Conservation (phyloP, 805 yeast species). For the Huiozyma sinensis region DNA sequence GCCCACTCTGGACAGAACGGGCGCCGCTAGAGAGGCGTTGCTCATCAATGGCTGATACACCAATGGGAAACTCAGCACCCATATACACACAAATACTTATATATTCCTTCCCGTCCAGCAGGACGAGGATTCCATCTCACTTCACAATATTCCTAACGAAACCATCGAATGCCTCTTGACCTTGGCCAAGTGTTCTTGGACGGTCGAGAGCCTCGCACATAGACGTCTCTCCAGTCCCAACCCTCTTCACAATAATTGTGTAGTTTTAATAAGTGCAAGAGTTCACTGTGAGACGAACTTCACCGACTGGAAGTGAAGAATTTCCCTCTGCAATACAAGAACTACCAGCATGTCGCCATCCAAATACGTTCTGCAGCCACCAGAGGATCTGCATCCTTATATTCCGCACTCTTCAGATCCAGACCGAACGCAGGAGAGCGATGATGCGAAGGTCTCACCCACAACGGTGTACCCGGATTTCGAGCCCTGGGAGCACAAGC, state of each 20-base stretch:
- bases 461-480: slow-evolving; percentile 23
- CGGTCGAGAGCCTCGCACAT: too few relatives aligned
- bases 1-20: slow-evolving; percentile 79
- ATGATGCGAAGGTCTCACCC: neutral
- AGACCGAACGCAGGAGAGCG: neutral
- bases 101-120: too few relatives aligned
- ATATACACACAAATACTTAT: neutral
- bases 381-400: slow-evolving; percentile 26
- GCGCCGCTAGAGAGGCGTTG: slow-evolving; percentile 64
- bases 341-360: slow-evolving; percentile 9
- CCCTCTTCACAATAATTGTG: too few relatives aligned
- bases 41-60: slow-evolving; percentile 17
- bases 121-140: too few relatives aligned
- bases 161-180: too few relatives aligned
- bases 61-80: neutral
- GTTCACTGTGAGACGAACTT: too few relatives aligned
- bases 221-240: too few relatives aligned
- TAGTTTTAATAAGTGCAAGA: too few relatives aligned
- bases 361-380: slow-evolving; percentile 24
- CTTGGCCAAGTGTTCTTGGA: too few relatives aligned
- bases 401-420: slow-evolving; percentile 2
- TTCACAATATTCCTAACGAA: too few relatives aligned
- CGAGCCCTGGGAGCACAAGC: slow-evolving; percentile 26
- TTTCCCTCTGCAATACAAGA: too few relatives aligned
- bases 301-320: too few relatives aligned